A percentile compares a stretch with the other conserved stretches of the same genome.
These are phyloP conservation scores for Candida boidinii DNA, from an alignment of 805 yeast species.

Conservation along the genomic window DNA sequence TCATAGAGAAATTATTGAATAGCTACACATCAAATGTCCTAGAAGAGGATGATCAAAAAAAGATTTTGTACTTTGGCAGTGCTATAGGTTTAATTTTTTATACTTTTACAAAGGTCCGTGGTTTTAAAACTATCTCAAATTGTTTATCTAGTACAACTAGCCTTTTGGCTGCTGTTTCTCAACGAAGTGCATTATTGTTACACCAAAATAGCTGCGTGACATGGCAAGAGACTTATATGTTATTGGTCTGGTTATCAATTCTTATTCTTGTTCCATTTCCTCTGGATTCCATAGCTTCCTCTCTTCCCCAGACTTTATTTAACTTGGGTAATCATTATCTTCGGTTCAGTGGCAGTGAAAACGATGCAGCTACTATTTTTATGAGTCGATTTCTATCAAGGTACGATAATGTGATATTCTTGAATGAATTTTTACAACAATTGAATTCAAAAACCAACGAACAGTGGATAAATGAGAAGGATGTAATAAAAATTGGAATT, in stretches of 20 bases:
- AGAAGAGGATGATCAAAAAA: neutral
- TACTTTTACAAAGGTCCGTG: constrained; percentile 55
- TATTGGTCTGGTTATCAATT: constrained; percentile 66
- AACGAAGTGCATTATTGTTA: no score
- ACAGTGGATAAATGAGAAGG: constrained; percentile 8
- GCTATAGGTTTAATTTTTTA: constrained; percentile 36
- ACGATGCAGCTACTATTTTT: constrained; percentile 42
- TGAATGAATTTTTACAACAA: neutral
- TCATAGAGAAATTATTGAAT: constrained; percentile 22
- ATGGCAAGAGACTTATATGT: constrained; percentile 42
- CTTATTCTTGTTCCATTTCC: constrained; percentile 70
- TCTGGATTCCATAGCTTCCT: constrained; percentile 28
- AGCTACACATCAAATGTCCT: constrained; percentile 15
- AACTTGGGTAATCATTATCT: constrained; percentile 25
- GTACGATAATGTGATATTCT: constrained; percentile 25
- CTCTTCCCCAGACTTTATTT: constrained; percentile 28
- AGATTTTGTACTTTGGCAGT: constrained; percentile 5
- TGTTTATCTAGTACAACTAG: constrained; percentile 54
- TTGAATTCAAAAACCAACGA: no score
- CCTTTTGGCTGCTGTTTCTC: constrained; percentile 33
- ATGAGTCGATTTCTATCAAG: constrained; percentile 48
- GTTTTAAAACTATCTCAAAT: constrained; percentile 50
- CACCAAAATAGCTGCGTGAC: constrained; percentile 11
- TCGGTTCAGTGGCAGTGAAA: constrained; percentile 45
- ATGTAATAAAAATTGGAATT: constrained; percentile 11